Conservation (phyloP, 371 early-diverging fungal species). For the Dentiscutata heterogama region DNA sequence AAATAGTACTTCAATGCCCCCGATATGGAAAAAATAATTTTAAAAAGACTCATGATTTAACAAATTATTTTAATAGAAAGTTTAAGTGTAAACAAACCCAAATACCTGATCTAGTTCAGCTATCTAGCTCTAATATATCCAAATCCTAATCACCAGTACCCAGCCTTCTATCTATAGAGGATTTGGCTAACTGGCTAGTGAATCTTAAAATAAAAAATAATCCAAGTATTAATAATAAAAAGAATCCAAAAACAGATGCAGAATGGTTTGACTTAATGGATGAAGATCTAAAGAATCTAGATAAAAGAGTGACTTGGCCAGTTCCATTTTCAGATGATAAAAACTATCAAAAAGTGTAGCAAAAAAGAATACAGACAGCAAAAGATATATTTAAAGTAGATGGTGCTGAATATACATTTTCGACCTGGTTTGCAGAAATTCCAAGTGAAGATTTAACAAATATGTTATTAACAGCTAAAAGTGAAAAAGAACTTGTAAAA, state of each 20-base stretch:
- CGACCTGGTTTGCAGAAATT: conserved; percentile 12
- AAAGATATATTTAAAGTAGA: conserved; percentile 34
- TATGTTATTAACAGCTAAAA: background rate
- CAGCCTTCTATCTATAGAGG: background rate
- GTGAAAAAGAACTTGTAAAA: conserved; percentile 7
- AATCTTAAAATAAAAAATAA: conserved; percentile 32
- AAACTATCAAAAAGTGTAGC: conserved; percentile 16
- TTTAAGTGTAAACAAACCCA: conserved; percentile 7
- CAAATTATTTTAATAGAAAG: conserved; percentile 9
- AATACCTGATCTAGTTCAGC: background rate
- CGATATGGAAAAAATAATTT: background rate
- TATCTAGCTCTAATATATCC: background rate
- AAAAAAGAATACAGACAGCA: conserved; percentile 33
- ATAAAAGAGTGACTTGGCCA: conserved; percentile 21
- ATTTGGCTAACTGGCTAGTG: background rate
- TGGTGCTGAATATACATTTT: conserved; percentile 12
- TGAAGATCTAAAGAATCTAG: background rate
- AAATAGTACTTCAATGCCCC: background rate
- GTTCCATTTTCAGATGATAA: conserved; percentile 24
- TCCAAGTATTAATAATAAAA: conserved; percentile 1
- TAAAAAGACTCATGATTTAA: conserved; percentile 11
- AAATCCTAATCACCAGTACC: background rate
- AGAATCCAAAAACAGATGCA: background rate
- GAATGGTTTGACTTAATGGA: conserved; percentile 30
- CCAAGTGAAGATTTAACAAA: background rate